Evolutionary conservation across 805 yeast species (phyloP), one percentile per base, ranked within the genome.

Genomic region (Monosporozyma siamensis): DNA sequence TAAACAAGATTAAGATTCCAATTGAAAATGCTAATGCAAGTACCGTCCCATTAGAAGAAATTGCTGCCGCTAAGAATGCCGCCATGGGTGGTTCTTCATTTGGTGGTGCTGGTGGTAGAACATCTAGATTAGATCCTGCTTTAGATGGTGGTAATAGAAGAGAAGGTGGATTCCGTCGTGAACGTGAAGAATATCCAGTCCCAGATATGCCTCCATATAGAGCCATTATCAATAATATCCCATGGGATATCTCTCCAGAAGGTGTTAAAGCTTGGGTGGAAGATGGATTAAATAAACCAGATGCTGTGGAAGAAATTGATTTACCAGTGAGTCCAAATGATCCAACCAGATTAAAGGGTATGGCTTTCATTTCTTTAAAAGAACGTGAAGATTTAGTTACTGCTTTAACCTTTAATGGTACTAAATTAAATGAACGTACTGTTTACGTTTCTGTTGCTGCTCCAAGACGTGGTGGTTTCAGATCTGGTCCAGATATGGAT

Each of bases 201-300:
- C 99, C 99, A 37, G 90, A 87, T 54, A 73, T 68, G 41, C 88
- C 97, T 15, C 99, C 99, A 42, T 92, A 66, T 72, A 82, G 84
- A 56, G 97, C 95, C n/a, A 78, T 86, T 61, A 72, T 90, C 51
- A 77, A 77, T 59, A 88, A 89, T 67, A 75, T 92, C 58, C 86
- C 95, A 46, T 82, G 84, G 80, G 89, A 83, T 45, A 74, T 77
- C 36, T 64, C 70, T 38, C 97, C 90, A 63, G 77, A 70, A 29
- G 75, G 70, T 41, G 69, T 83, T 45, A 67, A 63, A 41, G 74
- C 72, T 21, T 82, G 81, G 70, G 73, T 83, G 44, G 80, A 75
- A 53, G 75, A 73, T 46, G 68, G 67, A 43, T 54, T 75, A 44
- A 58, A 63, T 45, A 69, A 77, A 49, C 66, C 68, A 55, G 78